Evolutionary conservation across 805 yeast species (phyloP).

Genomic region (Starmerella geochares): DNA sequence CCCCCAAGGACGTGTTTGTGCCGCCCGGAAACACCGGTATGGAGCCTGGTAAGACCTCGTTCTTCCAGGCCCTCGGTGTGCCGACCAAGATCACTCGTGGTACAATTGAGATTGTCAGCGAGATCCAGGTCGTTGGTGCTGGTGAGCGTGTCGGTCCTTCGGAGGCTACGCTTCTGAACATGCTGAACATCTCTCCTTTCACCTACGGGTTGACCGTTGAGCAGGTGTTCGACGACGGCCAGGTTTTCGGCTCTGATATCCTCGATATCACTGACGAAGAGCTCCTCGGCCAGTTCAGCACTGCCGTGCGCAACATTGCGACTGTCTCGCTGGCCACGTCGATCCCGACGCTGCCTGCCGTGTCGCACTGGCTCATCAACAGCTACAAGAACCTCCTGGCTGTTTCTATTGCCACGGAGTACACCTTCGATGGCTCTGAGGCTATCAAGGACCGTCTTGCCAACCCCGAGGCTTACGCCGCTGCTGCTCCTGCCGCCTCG

Average conservation of each 20-base stretch:
- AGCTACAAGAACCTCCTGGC: constrained; percentile 98
- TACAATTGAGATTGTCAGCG: constrained; percentile 98
- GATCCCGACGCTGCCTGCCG: constrained; percentile 99
- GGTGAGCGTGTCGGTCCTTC: constrained; percentile 94
- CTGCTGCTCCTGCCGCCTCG: constrained; percentile 97
- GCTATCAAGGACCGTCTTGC: constrained; percentile 98
- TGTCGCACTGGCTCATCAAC: constrained; percentile 97
- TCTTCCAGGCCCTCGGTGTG: constrained; percentile 99
- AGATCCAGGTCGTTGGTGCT: constrained; percentile 86
- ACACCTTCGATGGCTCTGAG: constrained; percentile 98
- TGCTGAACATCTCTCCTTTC: constrained; percentile 99
- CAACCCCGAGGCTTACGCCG: constrained; percentile 99
- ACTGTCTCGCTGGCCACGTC: constrained; percentile 93
- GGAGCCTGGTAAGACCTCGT: constrained; percentile 99
- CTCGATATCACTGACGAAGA: constrained; percentile 98
- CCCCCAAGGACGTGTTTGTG: constrained; percentile 95
- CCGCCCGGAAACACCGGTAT: constrained; percentile 99
- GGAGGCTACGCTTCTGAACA: constrained; percentile 96
- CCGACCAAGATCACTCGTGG: constrained; percentile 99
- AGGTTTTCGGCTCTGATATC: constrained; percentile 91
- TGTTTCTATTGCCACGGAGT: constrained; percentile 95
- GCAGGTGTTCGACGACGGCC: constrained; percentile 98
- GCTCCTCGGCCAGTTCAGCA: constrained; percentile 80
- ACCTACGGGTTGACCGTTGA: constrained; percentile 95
- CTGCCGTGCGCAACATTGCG: constrained; percentile 90